These are phyloP conservation scores for Pelargonium citronellum DNA, from an alignment of 441 rosid species.

Conservation along the genomic window DNA sequence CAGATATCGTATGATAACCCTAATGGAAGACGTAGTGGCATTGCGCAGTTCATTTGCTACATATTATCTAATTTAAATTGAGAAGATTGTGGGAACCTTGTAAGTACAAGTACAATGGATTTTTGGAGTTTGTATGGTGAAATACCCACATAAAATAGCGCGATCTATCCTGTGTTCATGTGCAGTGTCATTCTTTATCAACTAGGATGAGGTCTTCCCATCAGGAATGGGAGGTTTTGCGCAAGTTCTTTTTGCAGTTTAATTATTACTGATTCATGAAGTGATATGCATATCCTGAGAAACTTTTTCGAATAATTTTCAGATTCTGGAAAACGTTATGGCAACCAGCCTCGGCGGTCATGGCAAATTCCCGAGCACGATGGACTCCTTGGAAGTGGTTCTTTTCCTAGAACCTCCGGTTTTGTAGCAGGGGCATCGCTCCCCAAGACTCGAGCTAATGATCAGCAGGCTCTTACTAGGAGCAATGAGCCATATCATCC, in stretches of 20 bases:
- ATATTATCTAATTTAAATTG: background rate
- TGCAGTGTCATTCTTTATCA: background rate
- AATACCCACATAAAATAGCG: background rate
- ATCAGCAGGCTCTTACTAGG: slow-evolving; percentile 52
- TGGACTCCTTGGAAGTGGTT: slow-evolving; percentile 97
- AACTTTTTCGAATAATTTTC: slow-evolving; percentile 8
- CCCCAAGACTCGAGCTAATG: slow-evolving; percentile 60
- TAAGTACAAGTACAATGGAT: background rate
- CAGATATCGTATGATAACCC: background rate
- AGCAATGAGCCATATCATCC: slow-evolving; percentile 89
- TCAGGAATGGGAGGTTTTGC: too few relatives aligned
- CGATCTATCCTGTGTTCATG: background rate
- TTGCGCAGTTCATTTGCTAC: background rate
- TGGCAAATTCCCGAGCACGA: slow-evolving; percentile 93
- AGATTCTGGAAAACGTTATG: slow-evolving; percentile 69
- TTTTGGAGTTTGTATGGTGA: background rate
- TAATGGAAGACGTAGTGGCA: background rate
- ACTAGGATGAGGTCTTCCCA: background rate
- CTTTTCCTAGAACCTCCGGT: slow-evolving; percentile 79
- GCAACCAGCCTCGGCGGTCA: slow-evolving; percentile 65
- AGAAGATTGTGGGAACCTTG: background rate
- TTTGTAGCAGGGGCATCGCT: slow-evolving; percentile 52
- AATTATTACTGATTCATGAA: background rate
- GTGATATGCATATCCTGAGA: background rate
- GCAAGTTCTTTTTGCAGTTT: background rate